Evolutionary conservation across 148 eudicot species (phyloP), one percentile per base, ranked within the genome.

Genomic region (Nepenthes mirabilis): DNA sequence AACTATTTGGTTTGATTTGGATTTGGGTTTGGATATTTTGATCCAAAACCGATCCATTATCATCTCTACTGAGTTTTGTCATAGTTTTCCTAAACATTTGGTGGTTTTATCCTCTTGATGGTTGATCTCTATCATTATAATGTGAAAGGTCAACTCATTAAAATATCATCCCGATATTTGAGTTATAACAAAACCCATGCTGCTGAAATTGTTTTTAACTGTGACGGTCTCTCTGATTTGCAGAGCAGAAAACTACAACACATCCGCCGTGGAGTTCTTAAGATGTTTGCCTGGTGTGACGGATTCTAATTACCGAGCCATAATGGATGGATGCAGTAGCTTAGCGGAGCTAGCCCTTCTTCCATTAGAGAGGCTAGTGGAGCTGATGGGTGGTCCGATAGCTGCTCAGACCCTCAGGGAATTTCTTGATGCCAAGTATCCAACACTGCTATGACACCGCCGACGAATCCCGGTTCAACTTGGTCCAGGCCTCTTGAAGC

Each of bases 241-340:
- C 79, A 93, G 99, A 84, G 99, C 99, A 33, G 96, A 88, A 78
- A 93, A 93, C 72, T 93, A 80, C 75, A 93, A 93, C 70, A 93
- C 99, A 52, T 77, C 95, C 34, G 99, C 99, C 0, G 89, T 93
- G 52, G 99, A 93, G 70, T 86, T 93, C 68, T 65, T 93, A 66
- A 84, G 99, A 75, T 86, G 99, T 53, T 79, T 93, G 11, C 99
- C 99, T 0, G 99, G 99, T 33, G 99, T 93, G 65, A 82, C 95
- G 0, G 97, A 93, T 76, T 82, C 99, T 8, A 93, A 89, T 69
- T 93, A 93, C 78, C 79, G 97, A 64, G 76, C 87, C 9, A 79
- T 93, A 72, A 82, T 93, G 87, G 95, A 93, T 43, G 87, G 75
- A 12, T 89, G 99, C 49, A 61, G 77, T 56, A 84, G 84, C 73